phyloP scores from a whole-genome alignment of 306 rosid genomes.

The Malus asiatica region DNA sequence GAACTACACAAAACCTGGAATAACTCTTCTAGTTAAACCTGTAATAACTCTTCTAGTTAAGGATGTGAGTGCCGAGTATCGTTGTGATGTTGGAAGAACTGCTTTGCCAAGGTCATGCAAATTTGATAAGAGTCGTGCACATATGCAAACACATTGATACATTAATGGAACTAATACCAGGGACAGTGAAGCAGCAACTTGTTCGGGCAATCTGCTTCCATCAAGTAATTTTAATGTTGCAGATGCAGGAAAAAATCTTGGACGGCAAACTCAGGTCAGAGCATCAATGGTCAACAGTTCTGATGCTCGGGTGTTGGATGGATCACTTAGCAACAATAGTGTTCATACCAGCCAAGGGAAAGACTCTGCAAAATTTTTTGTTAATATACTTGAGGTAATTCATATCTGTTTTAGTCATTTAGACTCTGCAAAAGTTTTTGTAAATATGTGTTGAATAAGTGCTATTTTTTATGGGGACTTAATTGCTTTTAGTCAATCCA shows the following conservation, averaged over 20 bases:
- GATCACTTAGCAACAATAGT: constrained; percentile 25
- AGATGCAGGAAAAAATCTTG: constrained; percentile 22
- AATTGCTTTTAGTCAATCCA: not conserved
- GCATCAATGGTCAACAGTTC: constrained; percentile 31
- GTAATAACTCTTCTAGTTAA: constrained; percentile 19
- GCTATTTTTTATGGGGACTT: not conserved
- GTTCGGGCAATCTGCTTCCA: constrained; percentile 4
- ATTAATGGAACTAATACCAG: constrained; percentile 16
- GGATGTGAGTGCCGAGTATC: constrained; percentile 13
- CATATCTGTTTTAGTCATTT: no score
- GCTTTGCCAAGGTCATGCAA: constrained; percentile 25
- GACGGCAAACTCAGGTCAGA: constrained; percentile 27
- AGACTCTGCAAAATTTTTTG: not conserved
- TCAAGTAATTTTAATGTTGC: constrained; percentile 23
- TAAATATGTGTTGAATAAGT: not conserved
- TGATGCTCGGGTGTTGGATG: constrained; percentile 28
- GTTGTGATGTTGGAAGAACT: constrained; percentile 27
- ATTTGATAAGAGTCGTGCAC: constrained; percentile 9
- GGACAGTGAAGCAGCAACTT: constrained; percentile 19
- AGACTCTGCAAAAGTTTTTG: no score
- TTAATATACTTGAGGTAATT: no score
- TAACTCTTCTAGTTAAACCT: constrained; percentile 9
- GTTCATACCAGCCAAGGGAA: constrained; percentile 31
- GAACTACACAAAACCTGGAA: constrained; percentile 60
- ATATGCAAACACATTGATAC: constrained; percentile 15